Percentiles rank a stretch among this genome's conserved stretches.
Conservation (phyloP, 805 yeast species). For the Pichia cabralensis region DNA sequence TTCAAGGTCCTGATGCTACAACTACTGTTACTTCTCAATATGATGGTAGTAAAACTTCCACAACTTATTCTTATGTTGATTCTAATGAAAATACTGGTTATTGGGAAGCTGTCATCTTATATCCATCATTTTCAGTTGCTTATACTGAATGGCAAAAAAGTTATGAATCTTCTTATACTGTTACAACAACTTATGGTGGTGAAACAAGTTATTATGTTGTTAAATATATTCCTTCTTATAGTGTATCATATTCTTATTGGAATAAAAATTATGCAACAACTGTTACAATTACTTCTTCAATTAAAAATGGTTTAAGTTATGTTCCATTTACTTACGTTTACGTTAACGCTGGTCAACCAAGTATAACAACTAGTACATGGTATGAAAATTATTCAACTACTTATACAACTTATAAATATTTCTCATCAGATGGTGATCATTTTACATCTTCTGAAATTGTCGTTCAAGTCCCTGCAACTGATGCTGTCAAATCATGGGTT, state of each 20-base stretch:
- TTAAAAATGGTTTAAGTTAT: constrained; percentile 2
- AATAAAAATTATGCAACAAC: background rate
- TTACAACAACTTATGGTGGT: background rate
- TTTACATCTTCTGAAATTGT: constrained; percentile 1
- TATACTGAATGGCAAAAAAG: no score
- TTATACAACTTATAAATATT: constrained; percentile 1
- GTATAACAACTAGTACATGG: constrained; percentile 1
- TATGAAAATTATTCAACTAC: background rate
- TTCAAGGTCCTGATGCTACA: background rate
- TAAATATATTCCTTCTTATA: constrained; percentile 1
- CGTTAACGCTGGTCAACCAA: constrained; percentile 2
- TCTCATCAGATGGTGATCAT: constrained; percentile 1
- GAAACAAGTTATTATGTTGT: background rate
- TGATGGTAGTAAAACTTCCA: background rate
- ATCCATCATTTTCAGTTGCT: no score
- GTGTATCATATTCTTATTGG: constrained; percentile 1
- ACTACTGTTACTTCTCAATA: background rate
- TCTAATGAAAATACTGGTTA: no score
- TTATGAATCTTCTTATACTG: no score
- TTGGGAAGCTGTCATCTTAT: no score
- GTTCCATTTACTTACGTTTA: constrained; percentile 1
- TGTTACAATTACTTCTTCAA: background rate
- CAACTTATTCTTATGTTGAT: background rate
- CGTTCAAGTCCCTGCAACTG: constrained; percentile 3
- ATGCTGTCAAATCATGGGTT: background rate